Evolutionary conservation across 2,329 filamentous ascomycete species (phyloP).

Genomic region (Knufia petricola): DNA sequence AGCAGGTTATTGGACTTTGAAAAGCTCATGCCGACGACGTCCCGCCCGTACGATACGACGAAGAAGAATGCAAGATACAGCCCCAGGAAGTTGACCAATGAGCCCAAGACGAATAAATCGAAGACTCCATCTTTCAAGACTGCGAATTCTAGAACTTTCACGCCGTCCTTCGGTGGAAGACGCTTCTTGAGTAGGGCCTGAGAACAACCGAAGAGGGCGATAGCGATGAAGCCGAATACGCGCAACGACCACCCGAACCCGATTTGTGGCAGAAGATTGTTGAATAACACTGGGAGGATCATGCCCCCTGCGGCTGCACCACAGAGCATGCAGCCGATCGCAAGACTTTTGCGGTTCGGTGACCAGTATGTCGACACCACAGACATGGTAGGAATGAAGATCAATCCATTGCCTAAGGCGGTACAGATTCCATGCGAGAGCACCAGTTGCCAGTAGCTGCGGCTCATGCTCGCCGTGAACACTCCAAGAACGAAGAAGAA

Average conservation of each 20-base stretch:
- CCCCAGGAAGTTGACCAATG: conserved; percentile 42
- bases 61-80: conserved; percentile 47
- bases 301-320: conserved; percentile 55
- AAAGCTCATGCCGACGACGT: conserved; percentile 38
- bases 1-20: conserved; percentile 44
- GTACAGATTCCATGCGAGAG: conserved; percentile 47
- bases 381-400: conserved; percentile 48
- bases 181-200: conserved; percentile 38
- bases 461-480: conserved; percentile 42
- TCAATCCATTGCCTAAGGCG: conserved; percentile 46
- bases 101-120: conserved; percentile 33
- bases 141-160: conserved; percentile 41
- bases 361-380: conserved; percentile 51
- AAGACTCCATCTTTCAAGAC: conserved; percentile 45
- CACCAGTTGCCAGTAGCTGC: conserved; percentile 41
- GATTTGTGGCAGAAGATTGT: conserved; percentile 47
- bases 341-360: conserved; percentile 46
- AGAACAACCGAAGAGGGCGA: conserved; percentile 22
- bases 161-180: conserved; percentile 39
- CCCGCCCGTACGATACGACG: conserved; percentile 33
- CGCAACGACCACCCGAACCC: conserved; percentile 58
- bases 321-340: conserved; percentile 49
- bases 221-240: conserved; percentile 47
- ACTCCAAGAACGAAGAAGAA: conserved; percentile 38
- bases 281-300: conserved; percentile 50